These are phyloP conservation scores for Murraya paniculata DNA, from an alignment of 345 rosid species.

Conservation along the genomic window DNA sequence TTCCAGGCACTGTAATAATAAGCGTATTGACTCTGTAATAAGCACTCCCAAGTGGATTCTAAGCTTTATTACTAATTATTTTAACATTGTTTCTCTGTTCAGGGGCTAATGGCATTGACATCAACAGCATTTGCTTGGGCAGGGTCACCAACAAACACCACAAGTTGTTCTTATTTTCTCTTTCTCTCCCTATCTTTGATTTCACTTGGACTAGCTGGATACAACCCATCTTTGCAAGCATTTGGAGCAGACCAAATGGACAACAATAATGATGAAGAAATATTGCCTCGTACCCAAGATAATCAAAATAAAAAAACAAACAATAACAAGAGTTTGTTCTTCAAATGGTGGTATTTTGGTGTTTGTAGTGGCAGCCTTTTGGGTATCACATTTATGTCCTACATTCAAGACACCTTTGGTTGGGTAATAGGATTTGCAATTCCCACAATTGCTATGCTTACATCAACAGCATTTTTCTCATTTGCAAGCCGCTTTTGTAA, in stretches of 20 bases:
- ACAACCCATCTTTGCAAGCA: constrained; percentile 88
- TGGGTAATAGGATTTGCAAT: constrained; percentile 93
- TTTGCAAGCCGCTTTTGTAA: constrained; percentile 54
- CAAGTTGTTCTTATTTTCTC: constrained; percentile 50
- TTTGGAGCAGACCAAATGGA: constrained; percentile 85
- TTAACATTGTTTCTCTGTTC: constrained; percentile 2
- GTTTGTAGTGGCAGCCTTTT: constrained; percentile 81
- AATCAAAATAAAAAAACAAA: constrained; percentile 32
- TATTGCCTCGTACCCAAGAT: constrained; percentile 37
- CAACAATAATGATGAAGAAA: constrained; percentile 33
- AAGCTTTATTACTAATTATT: too few relatives aligned
- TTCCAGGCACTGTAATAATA: too few relatives aligned
- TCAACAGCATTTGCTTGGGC: constrained; percentile 64
- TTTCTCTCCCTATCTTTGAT: constrained; percentile 70
- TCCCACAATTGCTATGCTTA: constrained; percentile 66
- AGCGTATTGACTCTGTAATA: too few relatives aligned
- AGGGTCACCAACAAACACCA: constrained; percentile 37
- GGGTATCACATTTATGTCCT: constrained; percentile 84
- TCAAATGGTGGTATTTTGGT: constrained; percentile 96
- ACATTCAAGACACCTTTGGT: constrained; percentile 82
- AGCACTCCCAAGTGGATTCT: too few relatives aligned
- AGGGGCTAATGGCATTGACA: constrained; percentile 88
- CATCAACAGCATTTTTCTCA: constrained; percentile 47
- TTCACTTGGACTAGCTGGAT: constrained; percentile 81
- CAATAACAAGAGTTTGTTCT: constrained; percentile 50